phyloP scores from a whole-genome alignment of 352 stramenopile genomes.

The Globisporangium okanoganense region DNA sequence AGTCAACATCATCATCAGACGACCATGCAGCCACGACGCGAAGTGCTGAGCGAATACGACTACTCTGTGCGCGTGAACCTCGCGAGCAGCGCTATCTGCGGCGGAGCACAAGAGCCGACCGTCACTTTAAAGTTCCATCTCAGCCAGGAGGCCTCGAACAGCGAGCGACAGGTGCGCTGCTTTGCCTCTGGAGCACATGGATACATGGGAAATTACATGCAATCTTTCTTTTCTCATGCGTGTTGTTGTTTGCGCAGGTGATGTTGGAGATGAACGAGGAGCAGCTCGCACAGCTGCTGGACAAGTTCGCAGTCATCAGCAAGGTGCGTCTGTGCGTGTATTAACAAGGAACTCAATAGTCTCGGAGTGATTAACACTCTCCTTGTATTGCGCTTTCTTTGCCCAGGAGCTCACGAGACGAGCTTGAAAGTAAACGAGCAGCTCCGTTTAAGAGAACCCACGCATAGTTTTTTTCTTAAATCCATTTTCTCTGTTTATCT shows the following conservation, averaged over 20 bases:
- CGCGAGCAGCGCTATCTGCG: constrained; percentile 52
- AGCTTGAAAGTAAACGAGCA: background rate
- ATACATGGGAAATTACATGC: background rate
- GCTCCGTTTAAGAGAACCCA: background rate
- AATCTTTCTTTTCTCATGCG: background rate
- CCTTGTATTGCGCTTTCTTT: background rate
- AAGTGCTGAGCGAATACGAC: constrained; percentile 57
- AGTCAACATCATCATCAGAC: background rate
- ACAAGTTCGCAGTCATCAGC: constrained; percentile 33
- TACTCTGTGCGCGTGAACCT: constrained; percentile 69
- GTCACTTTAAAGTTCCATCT: constrained; percentile 60
- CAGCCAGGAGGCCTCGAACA: constrained; percentile 14
- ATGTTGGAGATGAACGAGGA: constrained; percentile 41
- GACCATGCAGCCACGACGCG: constrained; percentile 12
- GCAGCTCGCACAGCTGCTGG: constrained; percentile 32
- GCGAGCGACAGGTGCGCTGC: constrained; percentile 35
- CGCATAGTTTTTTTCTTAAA: background rate
- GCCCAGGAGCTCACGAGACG: constrained; percentile 18
- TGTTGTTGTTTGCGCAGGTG: constrained; percentile 22
- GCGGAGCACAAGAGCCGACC: constrained; percentile 28
- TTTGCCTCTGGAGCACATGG: background rate
- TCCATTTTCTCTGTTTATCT: constrained; percentile 9
- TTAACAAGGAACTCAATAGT: background rate
- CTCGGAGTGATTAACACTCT: background rate
- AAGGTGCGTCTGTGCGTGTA: constrained; percentile 18